Conservation (phyloP, 306 rosid genomes). For the Quercus engelmannii region DNA sequence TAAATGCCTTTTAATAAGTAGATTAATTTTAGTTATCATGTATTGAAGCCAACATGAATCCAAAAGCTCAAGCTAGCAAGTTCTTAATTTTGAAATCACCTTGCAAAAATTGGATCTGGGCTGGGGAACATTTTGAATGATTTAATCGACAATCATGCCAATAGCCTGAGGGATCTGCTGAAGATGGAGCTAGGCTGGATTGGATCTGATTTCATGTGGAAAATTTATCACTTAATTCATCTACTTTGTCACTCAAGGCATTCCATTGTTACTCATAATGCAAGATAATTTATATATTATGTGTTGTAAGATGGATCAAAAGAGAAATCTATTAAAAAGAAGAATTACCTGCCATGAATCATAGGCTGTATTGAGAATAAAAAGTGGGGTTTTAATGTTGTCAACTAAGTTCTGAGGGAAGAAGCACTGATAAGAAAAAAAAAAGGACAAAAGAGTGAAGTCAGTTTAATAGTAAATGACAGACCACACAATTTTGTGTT, state of each 20-base stretch:
- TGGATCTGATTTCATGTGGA: constrained; percentile 58
- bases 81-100: constrained; percentile 33
- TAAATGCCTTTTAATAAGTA: not conserved
- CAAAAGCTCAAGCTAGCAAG: not conserved
- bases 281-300: not conserved
- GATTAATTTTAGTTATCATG: not conserved
- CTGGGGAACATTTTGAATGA: constrained; percentile 57
- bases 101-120: constrained; percentile 80
- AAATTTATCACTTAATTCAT: not conserved
- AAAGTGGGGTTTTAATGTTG: constrained; percentile 69
- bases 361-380: constrained; percentile 90
- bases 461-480: constrained; percentile 18
- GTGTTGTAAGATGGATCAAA: constrained; percentile 2
- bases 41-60: not conserved
- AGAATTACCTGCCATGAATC: constrained; percentile 93
- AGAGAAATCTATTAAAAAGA: not conserved
- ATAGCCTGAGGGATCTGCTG: constrained; percentile 84
- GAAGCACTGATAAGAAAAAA: constrained; percentile 64
- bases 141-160: constrained; percentile 88
- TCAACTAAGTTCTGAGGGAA: constrained; percentile 85
- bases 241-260: not conserved
- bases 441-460: constrained; percentile 3
- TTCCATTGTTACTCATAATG: not conserved
- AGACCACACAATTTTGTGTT: not conserved
- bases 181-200: constrained; percentile 85